Percentiles rank a stretch among this genome's conserved stretches.
phyloP scores from a whole-genome alignment of 345 rosid genomes.

The Eucalyptus brandiana region DNA sequence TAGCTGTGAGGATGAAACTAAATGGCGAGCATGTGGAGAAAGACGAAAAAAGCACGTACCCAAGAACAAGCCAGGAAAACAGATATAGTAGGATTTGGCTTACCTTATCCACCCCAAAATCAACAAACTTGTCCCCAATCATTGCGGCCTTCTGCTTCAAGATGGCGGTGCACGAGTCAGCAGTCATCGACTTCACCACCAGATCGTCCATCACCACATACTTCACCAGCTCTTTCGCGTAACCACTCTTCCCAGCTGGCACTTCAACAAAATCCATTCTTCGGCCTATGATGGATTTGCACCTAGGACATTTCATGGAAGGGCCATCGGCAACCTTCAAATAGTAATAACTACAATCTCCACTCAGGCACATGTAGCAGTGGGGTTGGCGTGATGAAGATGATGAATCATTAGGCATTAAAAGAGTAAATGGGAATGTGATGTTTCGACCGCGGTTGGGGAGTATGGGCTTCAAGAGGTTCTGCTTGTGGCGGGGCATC shows the following conservation, averaged over 20 bases:
- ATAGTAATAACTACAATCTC: not conserved
- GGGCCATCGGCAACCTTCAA: not conserved
- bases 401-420: not conserved
- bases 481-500: not conserved
- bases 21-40: not conserved
- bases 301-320: not conserved
- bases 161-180: not conserved
- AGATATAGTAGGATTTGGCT: not conserved
- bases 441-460: not conserved
- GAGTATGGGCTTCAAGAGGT: not conserved
- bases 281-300: not conserved
- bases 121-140: constrained; percentile 1
- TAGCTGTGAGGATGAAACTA: not conserved
- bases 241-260: not conserved
- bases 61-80: not conserved
- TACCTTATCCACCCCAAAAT: not conserved
- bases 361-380: not conserved
- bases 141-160: not conserved
- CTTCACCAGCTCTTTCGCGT: constrained; percentile 5
- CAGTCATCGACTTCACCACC: constrained; percentile 4
- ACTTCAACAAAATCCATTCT: not conserved
- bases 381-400: not conserved
- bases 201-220: constrained; percentile 21
- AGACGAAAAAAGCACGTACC: not conserved
- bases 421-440: not conserved